A percentile compares a stretch with the other conserved stretches of the same genome.
phyloP scores from a whole-genome alignment of 768 basidiomycete genomes.

The Pleurotus djamor region DNA sequence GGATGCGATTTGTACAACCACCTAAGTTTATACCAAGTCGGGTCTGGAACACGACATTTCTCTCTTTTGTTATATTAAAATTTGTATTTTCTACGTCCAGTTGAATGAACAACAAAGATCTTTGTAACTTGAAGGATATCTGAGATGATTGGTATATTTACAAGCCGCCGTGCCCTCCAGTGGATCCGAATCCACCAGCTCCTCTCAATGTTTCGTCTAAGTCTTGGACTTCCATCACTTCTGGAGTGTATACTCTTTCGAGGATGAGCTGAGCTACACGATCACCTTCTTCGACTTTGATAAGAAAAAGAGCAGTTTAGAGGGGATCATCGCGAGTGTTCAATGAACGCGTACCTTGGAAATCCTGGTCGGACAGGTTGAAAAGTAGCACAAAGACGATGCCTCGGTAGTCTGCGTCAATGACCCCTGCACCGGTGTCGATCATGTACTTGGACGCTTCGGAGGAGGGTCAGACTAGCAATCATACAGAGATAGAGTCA shows the following conservation, averaged over 20 bases:
- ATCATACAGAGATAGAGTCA: neutral
- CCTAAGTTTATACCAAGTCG: neutral
- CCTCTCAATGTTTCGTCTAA: slow-evolving; percentile 88
- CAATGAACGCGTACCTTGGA: slow-evolving; percentile 54
- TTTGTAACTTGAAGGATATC: neutral
- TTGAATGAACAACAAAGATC: neutral
- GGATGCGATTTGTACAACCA: neutral
- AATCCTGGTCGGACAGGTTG: slow-evolving; percentile 90
- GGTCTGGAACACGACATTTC: neutral
- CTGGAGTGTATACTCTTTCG: slow-evolving; percentile 86
- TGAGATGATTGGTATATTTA: slow-evolving; percentile 15
- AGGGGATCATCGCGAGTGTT: neutral
- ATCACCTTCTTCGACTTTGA: slow-evolving; percentile 85
- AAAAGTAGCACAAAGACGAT: slow-evolving; percentile 88
- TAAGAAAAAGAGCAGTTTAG: neutral
- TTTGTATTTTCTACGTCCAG: neutral
- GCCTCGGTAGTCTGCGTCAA: slow-evolving; percentile 96
- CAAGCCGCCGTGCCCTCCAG: slow-evolving; percentile 76
- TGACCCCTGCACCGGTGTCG: slow-evolving; percentile 95
- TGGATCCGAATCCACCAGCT: slow-evolving; percentile 89
- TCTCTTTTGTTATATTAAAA: neutral
- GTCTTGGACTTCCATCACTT: slow-evolving; percentile 84
- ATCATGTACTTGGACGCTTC: slow-evolving; percentile 97
- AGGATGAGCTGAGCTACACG: slow-evolving; percentile 95
- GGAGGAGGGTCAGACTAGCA: neutral